These are phyloP conservation scores for Monilinia aucupariae DNA, from an alignment of 2,329 filamentous ascomycete genomes.

Conservation along the genomic window DNA sequence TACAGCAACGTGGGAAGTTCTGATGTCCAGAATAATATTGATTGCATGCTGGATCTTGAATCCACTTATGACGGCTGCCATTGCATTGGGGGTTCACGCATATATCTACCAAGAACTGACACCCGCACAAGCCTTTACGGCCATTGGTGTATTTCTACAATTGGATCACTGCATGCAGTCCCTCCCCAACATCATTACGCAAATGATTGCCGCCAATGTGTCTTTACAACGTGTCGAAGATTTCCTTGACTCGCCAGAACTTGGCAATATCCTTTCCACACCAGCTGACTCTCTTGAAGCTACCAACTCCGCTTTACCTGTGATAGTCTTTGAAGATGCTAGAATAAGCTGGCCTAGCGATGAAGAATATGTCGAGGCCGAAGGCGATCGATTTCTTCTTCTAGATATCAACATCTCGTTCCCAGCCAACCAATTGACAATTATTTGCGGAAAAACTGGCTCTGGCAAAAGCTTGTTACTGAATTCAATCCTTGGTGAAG, in stretches of 20 bases:
- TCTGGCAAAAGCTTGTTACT: constrained; percentile 72
- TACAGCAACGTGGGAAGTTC: constrained; percentile 50
- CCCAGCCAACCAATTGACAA: constrained; percentile 60
- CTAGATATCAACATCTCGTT: constrained; percentile 61
- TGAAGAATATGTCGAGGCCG: constrained; percentile 14
- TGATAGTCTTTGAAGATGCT: constrained; percentile 58
- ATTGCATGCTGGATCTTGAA: constrained; percentile 56
- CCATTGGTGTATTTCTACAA: constrained; percentile 64
- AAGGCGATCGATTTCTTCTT: constrained; percentile 49
- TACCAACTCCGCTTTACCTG: constrained; percentile 36
- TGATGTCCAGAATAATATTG: constrained; percentile 22
- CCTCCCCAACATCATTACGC: constrained; percentile 65
- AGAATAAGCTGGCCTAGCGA: constrained; percentile 55
- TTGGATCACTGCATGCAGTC: constrained; percentile 64
- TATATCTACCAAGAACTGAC: constrained; percentile 54
- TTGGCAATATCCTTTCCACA: constrained; percentile 44
- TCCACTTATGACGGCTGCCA: constrained; percentile 65
- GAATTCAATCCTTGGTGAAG: constrained; percentile 67
- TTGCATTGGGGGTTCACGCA: constrained; percentile 64
- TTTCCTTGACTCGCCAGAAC: constrained; percentile 63
- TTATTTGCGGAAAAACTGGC: constrained; percentile 71
- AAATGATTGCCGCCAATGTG: constrained; percentile 65
- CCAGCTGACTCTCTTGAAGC: constrained; percentile 35
- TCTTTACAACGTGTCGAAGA: constrained; percentile 64
- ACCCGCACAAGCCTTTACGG: constrained; percentile 72